phyloP scores from a whole-genome alignment of 306 rosid species.

The Medicago arabica region DNA sequence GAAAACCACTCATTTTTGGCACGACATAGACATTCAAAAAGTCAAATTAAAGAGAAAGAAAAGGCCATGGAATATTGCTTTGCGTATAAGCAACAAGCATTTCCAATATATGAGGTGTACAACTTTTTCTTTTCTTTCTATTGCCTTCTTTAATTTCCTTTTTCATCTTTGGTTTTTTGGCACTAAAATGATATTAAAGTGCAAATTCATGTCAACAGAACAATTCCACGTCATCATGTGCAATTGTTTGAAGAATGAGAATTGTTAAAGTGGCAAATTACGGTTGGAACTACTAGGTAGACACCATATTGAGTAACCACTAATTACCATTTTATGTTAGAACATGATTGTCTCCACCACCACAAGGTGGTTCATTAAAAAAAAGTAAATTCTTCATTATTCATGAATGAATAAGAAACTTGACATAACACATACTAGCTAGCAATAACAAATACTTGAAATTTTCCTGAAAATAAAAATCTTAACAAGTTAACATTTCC shows the following conservation, averaged over 20 bases:
- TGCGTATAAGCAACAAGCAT: slow-evolving; percentile 40
- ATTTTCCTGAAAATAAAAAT: no score
- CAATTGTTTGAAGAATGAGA: background rate
- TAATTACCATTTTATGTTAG: no score
- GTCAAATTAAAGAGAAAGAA: slow-evolving; percentile 15
- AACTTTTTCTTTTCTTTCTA: slow-evolving; percentile 5
- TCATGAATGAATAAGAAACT: no score
- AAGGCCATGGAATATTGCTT: slow-evolving; percentile 37
- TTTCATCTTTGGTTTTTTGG: slow-evolving; percentile 26
- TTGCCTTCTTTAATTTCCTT: slow-evolving; percentile 5
- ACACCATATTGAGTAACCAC: background rate
- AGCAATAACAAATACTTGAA: no score
- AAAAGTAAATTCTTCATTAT: no score
- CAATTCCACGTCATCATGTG: background rate
- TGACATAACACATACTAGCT: no score
- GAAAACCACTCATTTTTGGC: background rate
- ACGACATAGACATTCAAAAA: slow-evolving; percentile 10
- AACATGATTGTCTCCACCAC: background rate
- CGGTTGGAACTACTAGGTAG: background rate
- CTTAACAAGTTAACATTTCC: no score
- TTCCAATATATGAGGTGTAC: slow-evolving; percentile 13
- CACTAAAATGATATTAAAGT: slow-evolving; percentile 40
- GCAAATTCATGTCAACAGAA: background rate
- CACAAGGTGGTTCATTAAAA: background rate
- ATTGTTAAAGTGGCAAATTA: background rate